phyloP scores from a whole-genome alignment of 202 grass and related monocot genomes.

The Dendrocalamus latiflorus region DNA sequence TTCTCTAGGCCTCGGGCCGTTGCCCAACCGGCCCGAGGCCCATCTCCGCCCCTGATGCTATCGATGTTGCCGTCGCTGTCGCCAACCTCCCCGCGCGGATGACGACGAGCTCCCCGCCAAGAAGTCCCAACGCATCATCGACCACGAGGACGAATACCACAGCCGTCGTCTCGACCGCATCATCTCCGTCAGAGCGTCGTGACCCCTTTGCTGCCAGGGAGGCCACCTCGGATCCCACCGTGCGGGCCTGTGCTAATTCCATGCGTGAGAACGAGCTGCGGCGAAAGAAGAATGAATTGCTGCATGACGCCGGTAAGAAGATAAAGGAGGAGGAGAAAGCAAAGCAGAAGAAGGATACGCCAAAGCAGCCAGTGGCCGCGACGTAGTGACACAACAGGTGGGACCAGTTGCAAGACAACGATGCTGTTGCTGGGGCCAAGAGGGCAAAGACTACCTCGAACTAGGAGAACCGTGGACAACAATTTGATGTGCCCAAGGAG shows the following conservation, averaged over 20 bases:
- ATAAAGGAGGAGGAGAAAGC: constrained; percentile 64
- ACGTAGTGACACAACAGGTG: constrained; percentile 62
- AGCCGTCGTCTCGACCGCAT: constrained; percentile 63
- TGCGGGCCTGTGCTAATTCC: constrained; percentile 68
- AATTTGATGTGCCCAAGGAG: constrained; percentile 96
- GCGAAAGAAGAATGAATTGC: constrained; percentile 71
- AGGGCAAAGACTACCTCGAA: constrained; percentile 57
- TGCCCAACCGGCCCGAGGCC: no score
- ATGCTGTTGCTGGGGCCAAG: constrained; percentile 25
- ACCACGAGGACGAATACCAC: constrained; percentile 91
- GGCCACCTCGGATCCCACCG: constrained; percentile 75
- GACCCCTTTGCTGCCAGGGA: constrained; percentile 83
- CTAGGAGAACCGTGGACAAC: constrained; percentile 92
- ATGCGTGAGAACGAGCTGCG: constrained; percentile 71
- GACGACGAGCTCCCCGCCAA: constrained; percentile 50
- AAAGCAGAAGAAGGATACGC: constrained; percentile 45
- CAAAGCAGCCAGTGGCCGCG: constrained; percentile 31
- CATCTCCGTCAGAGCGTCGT: constrained; percentile 81
- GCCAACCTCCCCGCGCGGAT: constrained; percentile 67
- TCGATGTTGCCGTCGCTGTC: no score
- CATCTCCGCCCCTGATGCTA: no score
- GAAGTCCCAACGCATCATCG: constrained; percentile 66
- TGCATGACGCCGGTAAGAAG: constrained; percentile 73
- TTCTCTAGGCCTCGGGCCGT: no score
- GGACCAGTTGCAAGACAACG: constrained; percentile 63